phyloP scores from a whole-genome alignment of 2,329 filamentous ascomycete species.

The Penicillium sp. region DNA sequence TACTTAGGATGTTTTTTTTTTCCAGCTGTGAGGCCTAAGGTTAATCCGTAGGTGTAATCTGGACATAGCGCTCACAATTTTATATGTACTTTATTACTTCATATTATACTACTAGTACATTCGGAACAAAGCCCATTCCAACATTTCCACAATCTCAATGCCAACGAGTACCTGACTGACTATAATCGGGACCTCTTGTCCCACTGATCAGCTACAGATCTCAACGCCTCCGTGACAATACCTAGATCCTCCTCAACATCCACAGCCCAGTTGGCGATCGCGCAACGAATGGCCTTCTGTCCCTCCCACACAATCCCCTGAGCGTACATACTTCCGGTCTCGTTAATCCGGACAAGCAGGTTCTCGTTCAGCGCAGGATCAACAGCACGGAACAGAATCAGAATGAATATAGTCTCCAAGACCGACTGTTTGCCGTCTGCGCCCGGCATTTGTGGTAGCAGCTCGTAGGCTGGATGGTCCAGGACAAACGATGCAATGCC shows the following conservation, averaged over 20 bases:
- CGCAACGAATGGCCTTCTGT: constrained; percentile 2
- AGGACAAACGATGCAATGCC: background rate
- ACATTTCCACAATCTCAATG: too few species aligned
- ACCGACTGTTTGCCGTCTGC: background rate
- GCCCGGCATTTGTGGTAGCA: background rate
- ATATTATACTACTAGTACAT: too few species aligned
- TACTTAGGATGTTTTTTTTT: too few species aligned
- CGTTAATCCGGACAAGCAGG: constrained; percentile 4
- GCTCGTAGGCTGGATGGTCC: constrained; percentile 4
- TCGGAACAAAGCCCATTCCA: too few species aligned
- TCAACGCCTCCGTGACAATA: background rate
- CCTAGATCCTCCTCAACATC: background rate
- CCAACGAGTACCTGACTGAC: too few species aligned
- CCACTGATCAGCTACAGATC: background rate
- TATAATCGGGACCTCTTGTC: background rate
- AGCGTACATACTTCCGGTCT: constrained; percentile 3
- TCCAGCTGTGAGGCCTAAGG: too few species aligned
- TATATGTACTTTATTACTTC: too few species aligned
- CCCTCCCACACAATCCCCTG: constrained; percentile 4
- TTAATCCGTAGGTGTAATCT: too few species aligned
- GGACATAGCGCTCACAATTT: too few species aligned
- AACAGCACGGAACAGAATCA: constrained; percentile 5
- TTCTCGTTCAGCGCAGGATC: background rate
- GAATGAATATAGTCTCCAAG: background rate
- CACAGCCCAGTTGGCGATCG: constrained; percentile 1